Conservation (phyloP, 768 basidiomycete species). For the Stropharia rugosoannulata region DNA sequence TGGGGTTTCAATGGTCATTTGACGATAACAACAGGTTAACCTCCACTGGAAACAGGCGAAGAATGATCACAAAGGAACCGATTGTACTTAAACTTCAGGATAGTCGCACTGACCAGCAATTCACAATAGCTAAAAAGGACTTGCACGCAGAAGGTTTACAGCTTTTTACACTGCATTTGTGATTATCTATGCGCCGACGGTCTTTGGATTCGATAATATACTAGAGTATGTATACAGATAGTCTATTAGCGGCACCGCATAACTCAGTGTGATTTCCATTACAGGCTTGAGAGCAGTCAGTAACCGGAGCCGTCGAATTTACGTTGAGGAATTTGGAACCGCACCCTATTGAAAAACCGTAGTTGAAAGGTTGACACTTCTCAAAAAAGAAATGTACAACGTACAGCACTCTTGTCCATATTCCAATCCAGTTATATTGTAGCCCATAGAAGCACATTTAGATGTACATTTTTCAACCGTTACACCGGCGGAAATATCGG, state of each 20-base stretch:
- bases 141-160: neutral
- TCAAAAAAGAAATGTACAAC: neutral
- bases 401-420: conserved; percentile 14
- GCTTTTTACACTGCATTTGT: neutral
- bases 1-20: neutral
- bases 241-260: conserved; percentile 11
- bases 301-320: conserved; percentile 2
- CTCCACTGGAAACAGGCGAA: neutral
- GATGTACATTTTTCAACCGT: conserved; percentile 11
- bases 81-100: neutral
- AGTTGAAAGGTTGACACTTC: neutral
- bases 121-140: neutral
- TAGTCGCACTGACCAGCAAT: neutral
- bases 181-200: neutral
- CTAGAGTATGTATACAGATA: neutral
- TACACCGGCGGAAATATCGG: conserved; percentile 6
- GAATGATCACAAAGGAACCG: neutral
- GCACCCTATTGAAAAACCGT: conserved; percentile 8
- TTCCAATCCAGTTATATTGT: conserved; percentile 11
- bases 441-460: conserved; percentile 7
- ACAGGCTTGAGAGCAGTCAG: conserved; percentile 11
- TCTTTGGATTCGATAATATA: neutral
- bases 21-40: neutral
- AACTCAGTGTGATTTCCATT: conserved; percentile 13
- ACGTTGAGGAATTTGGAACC: conserved; percentile 1